Evolutionary conservation across 225 moss, liverwort and hornwort genomes (phyloP).

Genomic region (Asterella californica): DNA sequence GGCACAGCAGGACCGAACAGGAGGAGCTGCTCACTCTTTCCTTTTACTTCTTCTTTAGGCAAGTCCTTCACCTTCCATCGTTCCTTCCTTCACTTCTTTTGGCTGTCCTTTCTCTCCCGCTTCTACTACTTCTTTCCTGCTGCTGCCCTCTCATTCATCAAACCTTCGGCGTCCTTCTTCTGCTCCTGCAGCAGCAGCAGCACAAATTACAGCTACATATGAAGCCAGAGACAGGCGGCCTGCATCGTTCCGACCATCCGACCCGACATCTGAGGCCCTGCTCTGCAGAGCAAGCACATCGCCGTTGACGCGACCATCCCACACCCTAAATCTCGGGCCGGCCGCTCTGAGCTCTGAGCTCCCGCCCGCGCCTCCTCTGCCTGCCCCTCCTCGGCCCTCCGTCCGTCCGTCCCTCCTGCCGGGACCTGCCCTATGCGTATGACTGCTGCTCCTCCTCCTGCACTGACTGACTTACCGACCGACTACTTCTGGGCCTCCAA

Average conservation of each 20-base stretch:
- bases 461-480: neutral
- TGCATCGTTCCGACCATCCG: conserved; percentile 26
- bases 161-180: neutral
- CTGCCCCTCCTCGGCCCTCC: neutral
- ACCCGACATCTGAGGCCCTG: conserved; percentile 27
- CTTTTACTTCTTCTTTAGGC: neutral
- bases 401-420: neutral
- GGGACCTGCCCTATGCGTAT: neutral
- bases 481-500: too few species aligned
- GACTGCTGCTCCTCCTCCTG: neutral
- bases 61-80: neutral
- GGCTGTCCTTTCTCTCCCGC: neutral
- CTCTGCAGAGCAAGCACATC: conserved; percentile 1
- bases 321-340: conserved; percentile 25
- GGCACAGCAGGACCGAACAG: neutral
- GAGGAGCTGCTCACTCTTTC: neutral
- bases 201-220: neutral
- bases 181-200: neutral
- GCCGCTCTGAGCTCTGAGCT: too few species aligned
- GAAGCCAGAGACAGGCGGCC: neutral
- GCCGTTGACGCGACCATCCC: conserved; percentile 13
- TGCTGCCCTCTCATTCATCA: neutral
- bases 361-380: conserved; percentile 5
- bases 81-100: neutral
- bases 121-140: neutral